Percentiles rank a stretch among this genome's conserved stretches.
phyloP scores from a whole-genome alignment of 2,329 filamentous ascomycete species.

The Ascochyta koolunga region DNA sequence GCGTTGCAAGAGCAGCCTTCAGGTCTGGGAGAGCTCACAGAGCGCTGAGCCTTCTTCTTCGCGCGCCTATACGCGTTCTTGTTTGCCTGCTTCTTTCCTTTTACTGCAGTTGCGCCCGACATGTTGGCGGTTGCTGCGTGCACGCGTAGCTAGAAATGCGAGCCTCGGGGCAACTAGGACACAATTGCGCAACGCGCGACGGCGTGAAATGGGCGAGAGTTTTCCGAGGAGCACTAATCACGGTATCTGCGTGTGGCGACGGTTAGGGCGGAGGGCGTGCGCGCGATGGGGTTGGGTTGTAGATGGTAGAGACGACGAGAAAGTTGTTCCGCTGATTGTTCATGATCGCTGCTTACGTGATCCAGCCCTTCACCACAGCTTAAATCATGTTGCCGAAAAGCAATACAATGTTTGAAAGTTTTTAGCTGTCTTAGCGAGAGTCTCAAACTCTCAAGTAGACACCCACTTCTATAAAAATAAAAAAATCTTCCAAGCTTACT shows the following conservation, averaged over 20 bases:
- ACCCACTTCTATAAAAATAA: no score
- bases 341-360: slow-evolving; percentile 7
- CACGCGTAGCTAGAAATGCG: not conserved
- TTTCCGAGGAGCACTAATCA: no score
- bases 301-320: slow-evolving; percentile 2
- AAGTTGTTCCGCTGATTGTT: no score
- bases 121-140: slow-evolving; percentile 22
- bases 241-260: not conserved
- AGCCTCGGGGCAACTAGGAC: not conserved
- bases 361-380: not conserved
- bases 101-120: slow-evolving; percentile 34
- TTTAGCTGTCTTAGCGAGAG: no score
- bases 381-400: no score
- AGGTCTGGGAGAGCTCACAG: slow-evolving; percentile 48
- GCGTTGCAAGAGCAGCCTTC: not conserved
- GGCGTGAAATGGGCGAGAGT: not conserved
- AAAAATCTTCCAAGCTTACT: no score
- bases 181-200: not conserved
- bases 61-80: slow-evolving; percentile 94
- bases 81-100: slow-evolving; percentile 68
- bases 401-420: no score
- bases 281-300: slow-evolving; percentile 5
- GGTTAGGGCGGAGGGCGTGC: not conserved
- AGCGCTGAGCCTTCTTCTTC: slow-evolving; percentile 91
- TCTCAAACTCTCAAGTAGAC: accelerated